phyloP scores from a whole-genome alignment of 805 yeast genomes.

The Wickerhamiella siamensis region DNA sequence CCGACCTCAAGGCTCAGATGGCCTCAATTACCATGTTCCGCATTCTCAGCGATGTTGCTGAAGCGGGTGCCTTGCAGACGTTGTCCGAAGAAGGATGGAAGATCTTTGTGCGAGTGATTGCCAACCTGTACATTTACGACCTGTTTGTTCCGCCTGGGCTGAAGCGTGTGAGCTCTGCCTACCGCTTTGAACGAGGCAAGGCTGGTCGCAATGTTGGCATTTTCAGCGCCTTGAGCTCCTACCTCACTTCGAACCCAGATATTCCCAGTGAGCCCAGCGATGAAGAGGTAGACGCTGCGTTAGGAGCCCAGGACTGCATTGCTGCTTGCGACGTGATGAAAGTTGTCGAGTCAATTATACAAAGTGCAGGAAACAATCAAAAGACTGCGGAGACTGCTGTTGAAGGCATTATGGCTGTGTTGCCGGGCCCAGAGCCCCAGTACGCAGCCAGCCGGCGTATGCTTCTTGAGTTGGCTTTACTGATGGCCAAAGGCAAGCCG shows the following conservation, averaged over 20 bases:
- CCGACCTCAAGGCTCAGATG: conserved; percentile 82
- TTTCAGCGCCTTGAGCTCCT: conserved; percentile 84
- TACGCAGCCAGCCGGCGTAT: not conserved
- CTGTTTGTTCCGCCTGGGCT: conserved; percentile 46
- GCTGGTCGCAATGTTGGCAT: conserved; percentile 62
- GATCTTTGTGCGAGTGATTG: conserved; percentile 41
- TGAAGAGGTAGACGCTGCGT: conserved; percentile 77
- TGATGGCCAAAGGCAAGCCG: not conserved
- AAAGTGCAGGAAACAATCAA: conserved; percentile 19
- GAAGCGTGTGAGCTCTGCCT: conserved; percentile 41
- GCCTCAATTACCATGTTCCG: conserved; percentile 77
- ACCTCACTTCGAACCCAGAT: conserved; percentile 73
- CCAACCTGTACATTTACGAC: conserved; percentile 58
- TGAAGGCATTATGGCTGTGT: conserved; percentile 24
- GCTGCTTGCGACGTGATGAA: conserved; percentile 53
- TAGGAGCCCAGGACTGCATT: conserved; percentile 72
- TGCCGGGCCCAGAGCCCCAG: conserved; percentile 7
- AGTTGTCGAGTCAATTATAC: conserved; percentile 14
- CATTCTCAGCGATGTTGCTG: conserved; percentile 45
- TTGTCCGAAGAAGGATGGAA: conserved; percentile 43
- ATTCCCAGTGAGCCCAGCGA: conserved; percentile 86
- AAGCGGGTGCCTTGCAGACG: conserved; percentile 11
- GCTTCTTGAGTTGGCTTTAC: not conserved
- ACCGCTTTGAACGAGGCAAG: conserved; percentile 42
- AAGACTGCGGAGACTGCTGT: conserved; percentile 14